Percentiles rank a stretch among this genome's conserved stretches.
Evolutionary conservation across 805 yeast species (phyloP).

Genomic region (Kregervanrija pseudodelftensis): DNA sequence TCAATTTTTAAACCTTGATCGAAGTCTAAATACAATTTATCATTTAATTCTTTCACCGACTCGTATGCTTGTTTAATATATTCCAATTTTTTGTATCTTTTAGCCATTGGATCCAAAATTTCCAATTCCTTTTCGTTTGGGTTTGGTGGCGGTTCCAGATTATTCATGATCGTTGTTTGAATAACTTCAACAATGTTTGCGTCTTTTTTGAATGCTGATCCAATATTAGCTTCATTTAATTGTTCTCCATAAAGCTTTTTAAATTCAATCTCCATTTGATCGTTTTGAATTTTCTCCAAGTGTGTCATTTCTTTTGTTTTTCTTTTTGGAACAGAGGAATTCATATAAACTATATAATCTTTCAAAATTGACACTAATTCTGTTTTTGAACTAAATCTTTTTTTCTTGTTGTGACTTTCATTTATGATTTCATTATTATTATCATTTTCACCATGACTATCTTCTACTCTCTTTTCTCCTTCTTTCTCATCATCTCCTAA

Average conservation of each 20-base stretch:
- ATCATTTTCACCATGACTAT: constrained; percentile 1
- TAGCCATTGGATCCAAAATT: not conserved
- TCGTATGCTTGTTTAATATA: not conserved
- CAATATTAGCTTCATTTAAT: constrained; percentile 1
- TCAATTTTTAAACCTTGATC: not conserved
- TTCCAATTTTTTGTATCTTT: not conserved
- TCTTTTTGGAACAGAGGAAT: constrained; percentile 12
- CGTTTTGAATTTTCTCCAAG: constrained; percentile 13
- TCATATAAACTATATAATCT: constrained; percentile 8
- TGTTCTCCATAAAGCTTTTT: constrained; percentile 4
- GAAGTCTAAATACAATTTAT: not conserved
- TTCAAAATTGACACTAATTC: constrained; percentile 11
- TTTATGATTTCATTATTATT: not conserved
- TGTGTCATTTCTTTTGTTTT: constrained; percentile 10
- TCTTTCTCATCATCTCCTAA: too few relatives aligned
- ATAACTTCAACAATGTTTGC: constrained; percentile 19
- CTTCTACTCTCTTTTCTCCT: too few relatives aligned
- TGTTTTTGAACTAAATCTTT: constrained; percentile 9
- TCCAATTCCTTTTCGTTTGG: constrained; percentile 7
- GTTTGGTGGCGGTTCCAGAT: constrained; percentile 14
- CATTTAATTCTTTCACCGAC: not conserved
- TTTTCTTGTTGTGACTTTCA: not conserved
- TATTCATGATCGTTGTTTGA: constrained; percentile 21
- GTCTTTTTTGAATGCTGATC: constrained; percentile 8
- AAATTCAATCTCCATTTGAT: constrained; percentile 13